phyloP scores from a whole-genome alignment of 164 flowering plant genomes.

The Hamamelis virginiana region DNA sequence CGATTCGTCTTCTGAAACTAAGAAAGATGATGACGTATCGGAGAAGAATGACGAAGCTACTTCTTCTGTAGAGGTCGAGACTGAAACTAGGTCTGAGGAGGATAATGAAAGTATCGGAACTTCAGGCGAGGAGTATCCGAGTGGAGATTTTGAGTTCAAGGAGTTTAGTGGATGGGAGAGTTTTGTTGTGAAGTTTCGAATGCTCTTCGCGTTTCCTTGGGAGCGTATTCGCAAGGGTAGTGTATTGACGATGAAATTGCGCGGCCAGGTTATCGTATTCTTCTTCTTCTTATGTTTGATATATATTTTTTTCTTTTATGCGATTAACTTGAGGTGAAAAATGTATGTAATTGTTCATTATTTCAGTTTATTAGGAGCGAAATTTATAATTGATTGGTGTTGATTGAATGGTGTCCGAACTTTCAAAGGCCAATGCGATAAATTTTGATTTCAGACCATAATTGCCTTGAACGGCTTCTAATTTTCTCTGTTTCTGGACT shows the following conservation, averaged over 20 bases:
- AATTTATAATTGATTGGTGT: neutral
- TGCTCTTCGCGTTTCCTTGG: conserved; percentile 88
- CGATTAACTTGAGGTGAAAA: too few species aligned
- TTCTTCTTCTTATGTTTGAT: too few species aligned
- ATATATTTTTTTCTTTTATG: too few species aligned
- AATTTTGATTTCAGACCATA: too few species aligned
- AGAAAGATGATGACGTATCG: neutral
- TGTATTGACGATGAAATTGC: conserved; percentile 71
- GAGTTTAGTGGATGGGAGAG: conserved; percentile 53
- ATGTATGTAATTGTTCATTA: too few species aligned
- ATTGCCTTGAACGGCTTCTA: too few species aligned
- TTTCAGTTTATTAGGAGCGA: neutral
- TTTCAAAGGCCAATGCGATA: too few species aligned
- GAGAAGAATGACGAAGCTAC: neutral
- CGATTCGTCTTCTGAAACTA: conserved; percentile 21
- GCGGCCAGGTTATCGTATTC: conserved; percentile 66
- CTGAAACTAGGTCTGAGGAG: conserved; percentile 8
- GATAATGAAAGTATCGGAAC: conserved; percentile 19
- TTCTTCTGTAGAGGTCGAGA: conserved; percentile 7
- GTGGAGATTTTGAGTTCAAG: conserved; percentile 63
- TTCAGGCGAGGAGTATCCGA: conserved; percentile 51
- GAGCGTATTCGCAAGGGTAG: conserved; percentile 77
- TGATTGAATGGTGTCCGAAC: too few species aligned
- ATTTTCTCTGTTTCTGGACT: too few species aligned
- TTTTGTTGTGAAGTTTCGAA: conserved; percentile 59